phyloP scores from a whole-genome alignment of 106 monocot species.

The Dioscorea zingiberensis region DNA sequence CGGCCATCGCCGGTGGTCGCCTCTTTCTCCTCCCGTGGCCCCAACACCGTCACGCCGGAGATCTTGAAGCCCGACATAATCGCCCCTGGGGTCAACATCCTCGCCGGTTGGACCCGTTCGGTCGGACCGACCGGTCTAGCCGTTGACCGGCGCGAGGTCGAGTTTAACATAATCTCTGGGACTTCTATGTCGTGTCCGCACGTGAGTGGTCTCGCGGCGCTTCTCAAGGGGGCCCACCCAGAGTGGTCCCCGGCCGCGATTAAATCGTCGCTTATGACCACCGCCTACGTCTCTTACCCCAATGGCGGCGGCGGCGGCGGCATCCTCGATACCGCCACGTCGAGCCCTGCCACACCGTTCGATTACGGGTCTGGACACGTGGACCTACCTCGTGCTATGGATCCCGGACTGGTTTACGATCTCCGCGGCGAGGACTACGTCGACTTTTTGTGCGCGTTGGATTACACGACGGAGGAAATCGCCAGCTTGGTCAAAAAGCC shows the following conservation, averaged over 20 bases:
- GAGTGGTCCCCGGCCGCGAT: slow-evolving; percentile 83
- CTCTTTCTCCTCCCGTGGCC: slow-evolving; percentile 91
- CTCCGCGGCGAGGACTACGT: slow-evolving; percentile 58
- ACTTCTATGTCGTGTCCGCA: slow-evolving; percentile 99
- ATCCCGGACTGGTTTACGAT: slow-evolving; percentile 92
- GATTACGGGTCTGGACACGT: slow-evolving; percentile 85
- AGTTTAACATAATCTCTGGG: slow-evolving; percentile 96
- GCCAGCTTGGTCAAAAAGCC: slow-evolving; percentile 19
- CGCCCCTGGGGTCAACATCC: slow-evolving; percentile 93
- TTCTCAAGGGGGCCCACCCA: slow-evolving; percentile 64
- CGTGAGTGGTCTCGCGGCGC: slow-evolving; percentile 86
- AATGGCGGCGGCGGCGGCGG: slow-evolving; percentile 17
- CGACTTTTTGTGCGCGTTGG: slow-evolving; percentile 77
- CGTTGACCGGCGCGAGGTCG: slow-evolving; percentile 46
- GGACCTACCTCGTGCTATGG: slow-evolving; percentile 61
- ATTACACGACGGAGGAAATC: slow-evolving; percentile 64
- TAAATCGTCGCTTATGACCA: slow-evolving; percentile 81
- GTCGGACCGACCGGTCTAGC: slow-evolving; percentile 71
- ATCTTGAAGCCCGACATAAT: slow-evolving; percentile 89
- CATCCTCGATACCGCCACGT: slow-evolving; percentile 65
- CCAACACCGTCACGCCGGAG: slow-evolving; percentile 68
- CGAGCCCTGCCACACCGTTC: slow-evolving; percentile 57
- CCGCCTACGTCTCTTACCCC: slow-evolving; percentile 58
- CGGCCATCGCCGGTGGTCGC: slow-evolving; percentile 93
- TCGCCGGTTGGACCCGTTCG: slow-evolving; percentile 78